Evolutionary conservation across 805 yeast genomes (phyloP), one percentile per base, ranked within the genome.

Genomic region (Candida sonorensis): DNA sequence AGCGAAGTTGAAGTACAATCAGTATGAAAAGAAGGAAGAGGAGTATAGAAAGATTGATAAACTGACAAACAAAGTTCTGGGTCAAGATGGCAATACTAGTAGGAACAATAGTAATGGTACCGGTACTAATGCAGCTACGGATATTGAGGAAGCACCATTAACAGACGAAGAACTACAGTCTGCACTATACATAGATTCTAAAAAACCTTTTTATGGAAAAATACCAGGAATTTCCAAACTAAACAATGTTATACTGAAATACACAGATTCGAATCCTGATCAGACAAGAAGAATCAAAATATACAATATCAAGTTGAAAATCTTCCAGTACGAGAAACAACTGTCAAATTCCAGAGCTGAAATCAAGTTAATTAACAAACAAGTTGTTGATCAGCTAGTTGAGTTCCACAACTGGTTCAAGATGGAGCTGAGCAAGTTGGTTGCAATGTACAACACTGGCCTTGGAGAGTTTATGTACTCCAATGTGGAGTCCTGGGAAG

Each of bases 181-280:
- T 31, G 54, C 56, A 4, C 35, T 53, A 28, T 55, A 49, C 23
- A 34, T 48, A 29, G 44, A 48, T 35, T 45, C 56, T 2, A 46
- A 52, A 27, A 48, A 53, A 26, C 36, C 55, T 12, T 41, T 46
- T 17, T 54, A 47, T 31, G 58, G 49, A 10, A 59, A 51, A 26
- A 55, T 59, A 7, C 65, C 65, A 1, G 64, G 62, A 4, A 38
- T 60, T 20, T 55, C 46, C 28, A 57, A 48, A 31, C 29, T 60
- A n/a, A 59, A 56, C 37, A 58, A 47, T 30, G 55, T 53, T 22
- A 45, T 59, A 4, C 40, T 46, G 19, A 55, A 58, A 29, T 56
- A 58, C 36, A 57, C 59, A 20, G 64, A 59, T 28, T 40, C 49
- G 1, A 51, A 57, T 36, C 62, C 61, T 2, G 61, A 56, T 20